A percentile compares a stretch with the other conserved stretches of the same genome.
Evolutionary conservation across 305 asterid species (phyloP).

Genomic region (Petunia hybrid): DNA sequence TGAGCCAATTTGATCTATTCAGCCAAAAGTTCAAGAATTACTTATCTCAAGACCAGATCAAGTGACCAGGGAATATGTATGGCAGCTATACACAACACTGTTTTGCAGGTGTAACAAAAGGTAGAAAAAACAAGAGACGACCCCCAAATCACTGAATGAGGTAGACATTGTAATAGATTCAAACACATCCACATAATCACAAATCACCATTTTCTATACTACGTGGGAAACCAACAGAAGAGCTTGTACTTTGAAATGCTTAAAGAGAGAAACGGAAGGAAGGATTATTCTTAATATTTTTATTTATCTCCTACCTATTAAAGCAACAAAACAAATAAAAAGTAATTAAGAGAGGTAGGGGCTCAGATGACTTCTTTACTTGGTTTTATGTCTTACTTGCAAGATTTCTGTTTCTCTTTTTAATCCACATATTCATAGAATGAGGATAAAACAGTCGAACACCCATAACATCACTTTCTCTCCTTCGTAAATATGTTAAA

Average conservation of each 20-base stretch:
- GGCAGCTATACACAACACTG: not conserved
- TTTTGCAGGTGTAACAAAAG: not conserved
- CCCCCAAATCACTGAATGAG: not conserved
- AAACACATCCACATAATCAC: not conserved
- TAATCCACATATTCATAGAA: not conserved
- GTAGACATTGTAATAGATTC: not conserved
- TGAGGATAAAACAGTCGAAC: not conserved
- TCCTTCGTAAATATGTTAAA: not conserved
- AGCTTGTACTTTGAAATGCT: not conserved
- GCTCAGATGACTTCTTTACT: not conserved
- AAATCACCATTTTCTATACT: not conserved
- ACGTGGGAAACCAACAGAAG: not conserved
- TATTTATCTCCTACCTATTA: not conserved
- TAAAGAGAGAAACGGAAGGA: not conserved
- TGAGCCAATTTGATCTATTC: constrained; percentile 35
- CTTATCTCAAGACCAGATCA: not conserved
- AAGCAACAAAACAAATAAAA: not conserved
- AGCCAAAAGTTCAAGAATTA: constrained; percentile 13
- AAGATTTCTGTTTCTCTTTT: not conserved
- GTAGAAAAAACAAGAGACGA: not conserved
- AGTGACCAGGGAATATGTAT: not conserved
- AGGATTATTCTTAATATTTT: constrained; percentile 9
- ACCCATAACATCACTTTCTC: not conserved
- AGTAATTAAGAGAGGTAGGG: not conserved
- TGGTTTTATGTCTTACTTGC: not conserved